Evolutionary conservation across 2,329 filamentous ascomycete species (phyloP), one percentile per base, ranked within the genome.

Genomic region (Hypoxylon sp.): DNA sequence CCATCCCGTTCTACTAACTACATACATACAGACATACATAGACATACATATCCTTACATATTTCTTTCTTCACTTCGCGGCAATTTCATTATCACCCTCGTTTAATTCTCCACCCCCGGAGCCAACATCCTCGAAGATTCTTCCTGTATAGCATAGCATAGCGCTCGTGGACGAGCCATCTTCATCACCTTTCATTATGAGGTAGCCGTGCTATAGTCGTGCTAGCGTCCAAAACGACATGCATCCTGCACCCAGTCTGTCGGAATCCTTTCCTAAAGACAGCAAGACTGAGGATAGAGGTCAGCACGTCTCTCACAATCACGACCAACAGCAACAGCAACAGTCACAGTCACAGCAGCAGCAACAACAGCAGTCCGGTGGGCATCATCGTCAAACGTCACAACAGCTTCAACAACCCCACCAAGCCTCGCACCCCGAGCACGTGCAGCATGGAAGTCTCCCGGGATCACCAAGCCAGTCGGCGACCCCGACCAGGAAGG

Each of bases 401-500:
- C 46, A 48, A 19, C 59, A 57, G 56, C 57, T 60, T 46, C 64
- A 64, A 55, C 64, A 63, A 56, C 57, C 64, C 47, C 61, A 60
- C 46, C 64, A 61, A 45, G 58, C 49, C 56, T 43, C 59, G 57
- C 65, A 60, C 31, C 51, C 63, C 32, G 61, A 64, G 47, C 57
- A 63, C 59, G 58, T 65, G 60, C 64, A 59, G 37, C 56, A 63
- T 52, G 63, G 63, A 27, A 65, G 59, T 55, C 59, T 55, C 47
- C 59, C 60, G 36, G 55, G 55, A 46, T 64, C 65, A 36, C 61
- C 66, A 55, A 60, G 56, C 52, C 64, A 63, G 56, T 63, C 66
- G 51, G 63, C 66, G 46, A 59, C 64, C 42, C 66, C 65, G 42
- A 51, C 63, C 32, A 68, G 75, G 56, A 80, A 80, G 65, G 77